Evolutionary conservation across 2,329 filamentous ascomycete species (phyloP), one percentile per base, ranked within the genome.

Genomic region (Aspergillus hortae): DNA sequence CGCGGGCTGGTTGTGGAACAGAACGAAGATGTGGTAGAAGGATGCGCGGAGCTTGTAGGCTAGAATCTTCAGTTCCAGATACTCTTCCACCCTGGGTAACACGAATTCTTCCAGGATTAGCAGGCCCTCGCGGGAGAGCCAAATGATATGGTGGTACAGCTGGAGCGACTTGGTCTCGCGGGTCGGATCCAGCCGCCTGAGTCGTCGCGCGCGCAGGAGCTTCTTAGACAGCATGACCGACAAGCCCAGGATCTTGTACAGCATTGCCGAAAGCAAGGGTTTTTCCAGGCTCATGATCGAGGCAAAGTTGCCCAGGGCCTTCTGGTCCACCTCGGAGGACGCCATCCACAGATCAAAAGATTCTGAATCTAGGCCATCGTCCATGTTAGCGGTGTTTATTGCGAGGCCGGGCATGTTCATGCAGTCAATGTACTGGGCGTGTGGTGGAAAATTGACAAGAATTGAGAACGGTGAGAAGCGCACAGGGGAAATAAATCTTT

Each of bases 291-390:
- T 85, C 61, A 90, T 91, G 56, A 85, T 81, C 73, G 86, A 88
- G 69, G 94, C 92, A 68, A 96, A 86, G 67, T 85, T 87, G 74
- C 90, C 91, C 65, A 99, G 81, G 74, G 95, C 96, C 76, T 97
- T 99, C 76, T 96, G 92, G 72, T 99, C 94, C 56, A 97, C 90
- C 75, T 96, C 90, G 55, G 91, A 94, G 68, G 92, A 94, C 75
- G 94, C 94, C 94, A 97, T 99, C 70, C 72, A 74, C 68, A 72
- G 63, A 60, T 61, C 62, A 53, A 73, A 64, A 32, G 64, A 54
- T 19, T 59, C 64, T 41, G 68, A 56, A 44, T 64, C 66, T 61
- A 62, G 58, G 57, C 56, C 65, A 57, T 59, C 56, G 53, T 56
- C 51, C 56, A 51, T 52, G 60, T 71, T 63, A 67, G 70, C 65